Evolutionary conservation across 2,329 filamentous ascomycete genomes (phyloP).

Genomic region (Neopestalotiopsis rosae): DNA sequence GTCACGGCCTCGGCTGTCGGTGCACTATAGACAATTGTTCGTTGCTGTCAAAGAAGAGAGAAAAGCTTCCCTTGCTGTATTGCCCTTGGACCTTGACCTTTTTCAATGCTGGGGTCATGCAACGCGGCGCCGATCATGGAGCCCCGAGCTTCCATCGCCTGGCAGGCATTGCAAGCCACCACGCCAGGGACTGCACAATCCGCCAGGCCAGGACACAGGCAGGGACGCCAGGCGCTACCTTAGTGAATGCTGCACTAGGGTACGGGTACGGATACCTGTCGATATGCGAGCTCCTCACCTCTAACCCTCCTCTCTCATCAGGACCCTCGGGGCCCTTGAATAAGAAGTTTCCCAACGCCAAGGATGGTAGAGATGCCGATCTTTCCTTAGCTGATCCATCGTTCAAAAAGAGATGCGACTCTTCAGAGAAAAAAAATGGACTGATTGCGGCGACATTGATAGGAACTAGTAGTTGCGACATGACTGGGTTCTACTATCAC

Average conservation of each 20-base stretch:
- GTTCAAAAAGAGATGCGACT: background rate
- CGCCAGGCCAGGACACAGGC: too few relatives aligned
- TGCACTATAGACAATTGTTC: background rate
- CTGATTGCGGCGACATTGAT: conserved; percentile 14
- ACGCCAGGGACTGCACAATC: background rate
- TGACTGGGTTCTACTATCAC: background rate
- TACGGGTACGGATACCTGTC: background rate
- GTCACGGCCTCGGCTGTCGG: background rate
- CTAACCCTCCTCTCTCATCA: background rate
- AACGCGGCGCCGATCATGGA: background rate
- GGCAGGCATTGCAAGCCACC: background rate
- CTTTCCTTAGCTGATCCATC: conserved; percentile 9
- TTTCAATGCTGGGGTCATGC: background rate
- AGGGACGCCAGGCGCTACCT: background rate
- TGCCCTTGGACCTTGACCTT: background rate
- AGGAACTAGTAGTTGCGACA: background rate
- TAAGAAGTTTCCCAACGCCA: conserved; percentile 13
- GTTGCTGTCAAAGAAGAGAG: too few relatives aligned
- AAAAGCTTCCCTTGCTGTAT: background rate
- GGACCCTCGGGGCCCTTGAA: background rate
- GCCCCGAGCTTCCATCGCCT: background rate
- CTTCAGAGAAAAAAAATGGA: background rate
- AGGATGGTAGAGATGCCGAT: conserved; percentile 15
- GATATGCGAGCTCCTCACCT: background rate
- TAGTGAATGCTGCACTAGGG: background rate